Evolutionary conservation across 768 basidiomycete genomes (phyloP), one percentile per base, ranked within the genome.

Genomic region (Pisolithus microcarpus): DNA sequence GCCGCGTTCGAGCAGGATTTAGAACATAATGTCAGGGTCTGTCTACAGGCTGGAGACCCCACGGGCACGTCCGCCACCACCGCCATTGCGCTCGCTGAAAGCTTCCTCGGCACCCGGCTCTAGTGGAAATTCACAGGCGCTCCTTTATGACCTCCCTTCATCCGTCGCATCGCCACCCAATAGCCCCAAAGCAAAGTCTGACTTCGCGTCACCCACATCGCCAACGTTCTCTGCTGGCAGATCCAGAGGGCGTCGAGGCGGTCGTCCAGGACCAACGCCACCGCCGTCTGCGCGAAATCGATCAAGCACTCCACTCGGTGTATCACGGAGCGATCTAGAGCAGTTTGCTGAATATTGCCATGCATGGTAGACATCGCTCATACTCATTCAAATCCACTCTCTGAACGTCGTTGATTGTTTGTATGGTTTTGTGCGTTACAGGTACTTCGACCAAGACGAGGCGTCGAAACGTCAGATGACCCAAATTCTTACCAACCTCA

Each of bases 371-470:
- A 74, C 67, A 39, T 44, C 7, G 7, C 26, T 18, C 24, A 19
- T 46, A 21, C 31, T n/a, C 18, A 15, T 19, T 37, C 45, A 3
- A 23, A 34, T 46, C 5, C 15, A 9, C 8, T 21, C 15, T 28
- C 19, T 45, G 16, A 10, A 28, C 24, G 6, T 15, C n/a, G 28
- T 36, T 46, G 7, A 46, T 15, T 51, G 21, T 26, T 42, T 18
- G 18, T 38, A 2, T 5, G 55, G 49, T 26, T 28, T 45, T 46
- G 64, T 53, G 56, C 24, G 38, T 38, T 46, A 43, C 58, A 91
- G 89, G 90, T 92, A 90, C 67, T 91, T 81, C 66, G 72, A 80
- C 55, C 90, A 91, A 66, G 85, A 91, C 61, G 83, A 87, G 59
- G 75, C 81, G 57, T 77, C 90, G 18, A 85, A 88, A 24, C 81